Evolutionary conservation across 345 rosid species (phyloP).

Genomic region (Populus tremula): DNA sequence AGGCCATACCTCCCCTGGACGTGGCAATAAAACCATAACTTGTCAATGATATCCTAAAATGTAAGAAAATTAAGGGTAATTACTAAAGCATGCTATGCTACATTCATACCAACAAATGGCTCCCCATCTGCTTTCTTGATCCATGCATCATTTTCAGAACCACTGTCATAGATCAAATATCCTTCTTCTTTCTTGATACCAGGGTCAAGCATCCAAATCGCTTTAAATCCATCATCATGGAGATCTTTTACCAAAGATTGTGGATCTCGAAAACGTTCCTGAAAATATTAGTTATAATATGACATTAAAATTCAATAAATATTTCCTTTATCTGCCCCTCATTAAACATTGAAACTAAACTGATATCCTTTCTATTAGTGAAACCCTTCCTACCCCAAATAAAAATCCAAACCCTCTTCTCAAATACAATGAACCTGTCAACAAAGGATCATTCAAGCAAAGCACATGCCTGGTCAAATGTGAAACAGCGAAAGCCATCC

Average conservation of each 20-base stretch:
- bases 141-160: conserved; percentile 63
- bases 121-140: conserved; percentile 60
- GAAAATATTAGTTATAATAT: conserved; percentile 15
- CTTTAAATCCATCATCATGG: conserved; percentile 67
- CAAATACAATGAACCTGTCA: not conserved
- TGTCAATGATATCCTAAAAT: not conserved
- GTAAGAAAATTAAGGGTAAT: conserved; percentile 7
- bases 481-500: conserved; percentile 97
- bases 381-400: not conserved
- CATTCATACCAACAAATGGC: conserved; percentile 55
- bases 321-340: not conserved
- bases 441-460: not conserved
- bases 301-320: too few species aligned
- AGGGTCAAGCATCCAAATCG: conserved; percentile 96
- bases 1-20: conserved; percentile 92
- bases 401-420: not conserved
- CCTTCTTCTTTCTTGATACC: conserved; percentile 82
- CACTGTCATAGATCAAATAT: conserved; percentile 64
- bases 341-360: not conserved
- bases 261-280: conserved; percentile 74
- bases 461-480: conserved; percentile 71
- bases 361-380: not conserved
- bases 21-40: conserved; percentile 13
- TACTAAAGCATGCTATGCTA: not conserved
- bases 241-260: conserved; percentile 58